Percentiles rank a stretch among this genome's conserved stretches.
These are phyloP conservation scores for Cyclotella atomus DNA, from an alignment of 108 stramenopile genomes.

Conservation along the genomic window DNA sequence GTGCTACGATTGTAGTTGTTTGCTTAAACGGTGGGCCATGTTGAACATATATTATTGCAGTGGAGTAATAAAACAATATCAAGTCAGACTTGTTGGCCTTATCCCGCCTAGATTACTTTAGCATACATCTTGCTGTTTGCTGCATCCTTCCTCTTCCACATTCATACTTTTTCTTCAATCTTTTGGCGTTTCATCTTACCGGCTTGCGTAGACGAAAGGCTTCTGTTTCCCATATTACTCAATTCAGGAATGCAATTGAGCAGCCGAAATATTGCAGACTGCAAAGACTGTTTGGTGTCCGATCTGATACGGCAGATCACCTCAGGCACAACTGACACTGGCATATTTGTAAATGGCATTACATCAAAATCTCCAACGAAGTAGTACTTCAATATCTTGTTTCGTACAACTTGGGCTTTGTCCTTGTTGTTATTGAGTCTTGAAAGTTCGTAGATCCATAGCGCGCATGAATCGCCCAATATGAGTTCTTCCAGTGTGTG, in stretches of 20 bases:
- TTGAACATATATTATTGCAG: no score
- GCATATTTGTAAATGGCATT: neutral
- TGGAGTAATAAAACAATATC: no score
- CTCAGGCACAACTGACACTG: neutral
- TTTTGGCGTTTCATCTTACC: no score
- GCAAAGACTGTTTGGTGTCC: no score
- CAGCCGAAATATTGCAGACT: neutral
- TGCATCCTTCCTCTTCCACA: no score
- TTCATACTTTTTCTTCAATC: no score
- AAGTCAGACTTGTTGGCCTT: no score
- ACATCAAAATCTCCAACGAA: conserved; percentile 2
- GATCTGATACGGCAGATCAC: neutral
- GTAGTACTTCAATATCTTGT: neutral
- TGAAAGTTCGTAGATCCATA: neutral
- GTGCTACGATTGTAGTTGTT: no score
- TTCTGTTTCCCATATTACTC: neutral
- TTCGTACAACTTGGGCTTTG: neutral
- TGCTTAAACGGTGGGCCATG: no score
- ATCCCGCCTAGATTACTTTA: no score
- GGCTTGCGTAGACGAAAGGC: no score
- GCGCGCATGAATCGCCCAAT: neutral
- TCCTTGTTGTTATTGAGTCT: neutral
- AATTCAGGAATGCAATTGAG: neutral
- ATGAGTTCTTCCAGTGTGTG: neutral
- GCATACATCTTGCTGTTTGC: no score